phyloP scores from a whole-genome alignment of 1,139 yeast genomes.

The Saccharomycopsis crataegensis region DNA sequence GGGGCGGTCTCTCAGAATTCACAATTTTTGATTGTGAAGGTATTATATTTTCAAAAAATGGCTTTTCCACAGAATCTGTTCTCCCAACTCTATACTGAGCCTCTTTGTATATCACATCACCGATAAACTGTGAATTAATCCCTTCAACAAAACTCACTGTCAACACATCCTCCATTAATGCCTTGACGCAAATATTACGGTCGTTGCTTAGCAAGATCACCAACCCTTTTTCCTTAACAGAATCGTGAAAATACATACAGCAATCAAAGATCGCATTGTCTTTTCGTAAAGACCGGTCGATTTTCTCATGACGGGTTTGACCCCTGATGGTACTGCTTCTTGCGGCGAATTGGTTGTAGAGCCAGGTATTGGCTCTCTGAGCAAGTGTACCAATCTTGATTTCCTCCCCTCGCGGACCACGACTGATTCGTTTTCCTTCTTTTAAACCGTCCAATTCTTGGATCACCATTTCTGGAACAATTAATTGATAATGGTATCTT shows the following conservation, averaged over 20 bases:
- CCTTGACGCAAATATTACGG: conserved; percentile 72
- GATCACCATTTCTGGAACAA: conserved; percentile 65
- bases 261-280: conserved; percentile 89
- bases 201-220: conserved; percentile 74
- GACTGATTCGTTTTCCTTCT: conserved; percentile 5
- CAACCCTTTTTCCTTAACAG: conserved; percentile 29
- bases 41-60: background rate
- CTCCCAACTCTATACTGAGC: conserved; percentile 21
- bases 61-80: background rate
- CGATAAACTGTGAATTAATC: conserved; percentile 53
- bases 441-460: conserved; percentile 79
- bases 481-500: conserved; percentile 40
- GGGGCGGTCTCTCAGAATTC: background rate
- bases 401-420: conserved; percentile 25
- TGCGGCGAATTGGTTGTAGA: conserved; percentile 53
- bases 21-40: background rate
- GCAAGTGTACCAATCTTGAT: conserved; percentile 33
- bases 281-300: conserved; percentile 38
- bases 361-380: conserved; percentile 74
- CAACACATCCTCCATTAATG: conserved; percentile 56
- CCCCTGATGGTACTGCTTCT: conserved; percentile 48
- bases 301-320: conserved; percentile 51
- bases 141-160: conserved; percentile 58
- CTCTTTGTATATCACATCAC: conserved; percentile 42
- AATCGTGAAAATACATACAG: conserved; percentile 53